Base-by-base conservation (phyloP, 768 basidiomycete species). In the Lactarius vividus region DNA sequence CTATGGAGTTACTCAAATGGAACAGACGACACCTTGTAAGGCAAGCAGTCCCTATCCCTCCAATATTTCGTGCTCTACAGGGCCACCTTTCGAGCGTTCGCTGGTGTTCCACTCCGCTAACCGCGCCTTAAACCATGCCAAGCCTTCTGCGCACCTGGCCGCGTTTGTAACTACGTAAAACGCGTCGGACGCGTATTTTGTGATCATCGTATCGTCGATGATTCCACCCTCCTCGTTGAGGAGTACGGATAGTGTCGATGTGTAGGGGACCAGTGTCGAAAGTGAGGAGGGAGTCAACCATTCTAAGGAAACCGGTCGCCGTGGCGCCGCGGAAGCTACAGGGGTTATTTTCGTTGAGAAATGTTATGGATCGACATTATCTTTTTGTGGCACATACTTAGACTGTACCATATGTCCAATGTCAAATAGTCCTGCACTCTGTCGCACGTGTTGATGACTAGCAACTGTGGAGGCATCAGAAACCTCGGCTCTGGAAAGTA, bases 351-450 rank as follows among this genome's bases (percentile, higher is more conserved):
- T 54, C 9, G 11, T 46, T 49, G 3, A 39, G 46, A 52, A n/a
- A 37, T 13, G 37, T 18, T n/a, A 59, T 9, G 42, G 26, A 7
- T 11, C 52, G 23, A 35, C 35, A 61, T 31, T 3, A 40, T 44
- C 44, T 54, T 35, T 15, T n/a, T 61, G 40, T 16, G 39, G n/a
- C 5, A 64, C 84, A 57, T 72, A 94, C 93, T 86, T 89, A 39
- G 87, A 86, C 75, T 98, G 96, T 18, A 98, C 91, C 96, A 99
- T 99, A 77, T 99, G 97, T 26, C 93, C 93, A 31, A 99, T 97
- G 73, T 99, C 97, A 75, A 99, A 99, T 37, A 99, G 80, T 0
- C 95, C 95, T 0, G 85, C 92, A 40, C 83, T 83, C 15, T 79
- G 84, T 49, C 97, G 87, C 59, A 96, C 92, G 72, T 98, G 90